These are phyloP conservation scores for Leptographium lundbergii DNA, from an alignment of 2,329 filamentous ascomycete species.

Conservation along the genomic window DNA sequence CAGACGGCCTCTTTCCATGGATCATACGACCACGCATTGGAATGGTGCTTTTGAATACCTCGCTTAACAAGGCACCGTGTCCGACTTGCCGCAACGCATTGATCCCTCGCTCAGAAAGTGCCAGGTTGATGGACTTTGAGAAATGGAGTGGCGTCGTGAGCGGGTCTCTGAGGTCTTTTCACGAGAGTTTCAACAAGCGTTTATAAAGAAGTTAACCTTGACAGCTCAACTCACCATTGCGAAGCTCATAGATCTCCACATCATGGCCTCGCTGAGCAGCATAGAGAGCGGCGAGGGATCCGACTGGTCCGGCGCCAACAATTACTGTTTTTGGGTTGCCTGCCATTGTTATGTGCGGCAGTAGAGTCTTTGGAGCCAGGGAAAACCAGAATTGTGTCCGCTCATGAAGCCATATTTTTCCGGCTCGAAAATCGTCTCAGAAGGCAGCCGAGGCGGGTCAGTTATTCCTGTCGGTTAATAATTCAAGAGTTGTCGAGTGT, in stretches of 20 bases:
- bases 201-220: too few relatives aligned
- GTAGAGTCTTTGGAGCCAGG: neutral
- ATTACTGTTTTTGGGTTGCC: conserved; percentile 58
- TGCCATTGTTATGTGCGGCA: neutral
- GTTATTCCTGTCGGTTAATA: too few relatives aligned
- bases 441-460: too few relatives aligned
- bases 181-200: neutral
- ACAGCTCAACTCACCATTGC: conserved; percentile 51
- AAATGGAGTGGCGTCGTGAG: conserved; percentile 82
- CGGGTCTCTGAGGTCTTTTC: conserved; percentile 70
- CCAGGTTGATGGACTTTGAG: conserved; percentile 96
- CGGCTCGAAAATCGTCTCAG: too few relatives aligned
- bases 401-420: neutral
- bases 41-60: conserved; percentile 66
- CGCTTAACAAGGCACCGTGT: conserved; percentile 54
- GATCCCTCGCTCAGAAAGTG: conserved; percentile 86
- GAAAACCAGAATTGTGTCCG: neutral
- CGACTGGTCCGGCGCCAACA: conserved; percentile 87
- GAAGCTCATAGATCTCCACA: conserved; percentile 88
- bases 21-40: conserved; percentile 98
- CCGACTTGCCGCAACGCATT: conserved; percentile 67
- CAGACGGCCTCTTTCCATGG: conserved; percentile 54
- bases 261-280: conserved; percentile 77
- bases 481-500: too few relatives aligned
- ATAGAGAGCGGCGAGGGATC: conserved; percentile 83